Evolutionary conservation across 2,329 filamentous ascomycete genomes (phyloP).

Genomic region (Cordyceps farinosa): DNA sequence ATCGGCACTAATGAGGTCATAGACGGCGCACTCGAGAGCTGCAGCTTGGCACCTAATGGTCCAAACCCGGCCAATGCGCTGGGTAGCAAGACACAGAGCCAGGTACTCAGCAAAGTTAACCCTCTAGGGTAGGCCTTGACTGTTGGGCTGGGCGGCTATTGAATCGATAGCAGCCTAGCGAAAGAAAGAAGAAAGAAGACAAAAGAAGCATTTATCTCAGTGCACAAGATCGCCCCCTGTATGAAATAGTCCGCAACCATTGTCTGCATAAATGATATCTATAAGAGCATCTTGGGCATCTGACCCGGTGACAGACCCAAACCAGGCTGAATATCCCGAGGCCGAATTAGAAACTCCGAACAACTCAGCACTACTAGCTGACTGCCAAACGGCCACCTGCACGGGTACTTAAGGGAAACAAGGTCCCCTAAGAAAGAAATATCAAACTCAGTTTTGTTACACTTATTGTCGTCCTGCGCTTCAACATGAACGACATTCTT

Average conservation of each 20-base stretch:
- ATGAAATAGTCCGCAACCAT: too few relatives aligned
- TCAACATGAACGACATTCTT: conserved; percentile 33
- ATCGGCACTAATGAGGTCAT: conserved; percentile 11
- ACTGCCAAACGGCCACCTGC: not conserved
- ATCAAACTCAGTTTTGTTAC: too few relatives aligned
- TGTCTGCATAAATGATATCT: too few relatives aligned
- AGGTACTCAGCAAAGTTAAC: too few relatives aligned
- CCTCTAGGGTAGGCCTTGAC: too few relatives aligned
- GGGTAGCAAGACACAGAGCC: not conserved
- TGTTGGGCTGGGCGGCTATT: too few relatives aligned
- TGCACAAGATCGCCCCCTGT: too few relatives aligned
- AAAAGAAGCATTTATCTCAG: too few relatives aligned
- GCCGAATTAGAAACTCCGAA: conserved; percentile 1
- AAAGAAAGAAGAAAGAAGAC: too few relatives aligned
- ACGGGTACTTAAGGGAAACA: not conserved
- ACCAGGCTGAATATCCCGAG: not conserved
- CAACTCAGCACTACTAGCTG: not conserved
- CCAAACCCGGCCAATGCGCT: not conserved
- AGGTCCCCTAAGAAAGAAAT: not conserved
- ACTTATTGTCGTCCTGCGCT: too few relatives aligned
- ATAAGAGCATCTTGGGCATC: not conserved
- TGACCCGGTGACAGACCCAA: not conserved
- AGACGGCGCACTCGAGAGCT: not conserved
- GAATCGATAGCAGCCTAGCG: too few relatives aligned
- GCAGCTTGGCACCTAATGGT: not conserved